Base-by-base conservation (phyloP, 2,329 filamentous ascomycete species). In the Nemania bipapillata region DNA sequence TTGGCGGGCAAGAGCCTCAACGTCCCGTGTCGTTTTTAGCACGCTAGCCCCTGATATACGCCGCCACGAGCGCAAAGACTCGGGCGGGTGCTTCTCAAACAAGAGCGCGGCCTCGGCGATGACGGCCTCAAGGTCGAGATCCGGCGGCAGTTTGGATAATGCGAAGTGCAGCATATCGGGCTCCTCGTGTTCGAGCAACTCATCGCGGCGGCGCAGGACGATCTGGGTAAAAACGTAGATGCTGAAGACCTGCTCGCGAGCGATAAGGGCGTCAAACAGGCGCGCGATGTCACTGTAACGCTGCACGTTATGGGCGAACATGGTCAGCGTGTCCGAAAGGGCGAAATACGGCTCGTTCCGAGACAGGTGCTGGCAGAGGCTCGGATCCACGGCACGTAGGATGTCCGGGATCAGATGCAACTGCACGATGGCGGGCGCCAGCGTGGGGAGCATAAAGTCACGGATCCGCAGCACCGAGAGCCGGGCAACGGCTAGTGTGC, bases 261-360 rank as follows among this genome's bases (percentile, higher is more conserved):
- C 93, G 4, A 99, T 85, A 55, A 99, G 86, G 63, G 95, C 94
- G 81, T 99, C 96, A 79, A 97, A 99, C 0, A 99, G 83, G 26
- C 96, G 89, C 37, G 94, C 89, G 76, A 99, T 98, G 73, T 95
- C 92, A 70, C 88, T 88, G 78, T 97, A 97, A 49, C 91, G 90
- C 80, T 96, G 91, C 69, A 99, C 94, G 79, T 98, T 95, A 81
- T 99, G 96, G 20, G 96, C 94, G 80, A 97, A 99, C 83, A 99
- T 90, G 37, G 96, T 99, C 50, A 99, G 86, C 0, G 94, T 97
- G 55, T 93, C 94, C n/a, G 93, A 90, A 4, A 99, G 85, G 4
- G 96, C 96, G 79, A 97, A 99, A 80, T 94, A 97, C 1, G 96
- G 95, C 77, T 94, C 89, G 17, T 90, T 91, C 26, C 85, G 86